Evolutionary conservation across 352 stramenopile species (phyloP), one percentile per base, ranked within the genome.

Genomic region (Phytophthora citricola): DNA sequence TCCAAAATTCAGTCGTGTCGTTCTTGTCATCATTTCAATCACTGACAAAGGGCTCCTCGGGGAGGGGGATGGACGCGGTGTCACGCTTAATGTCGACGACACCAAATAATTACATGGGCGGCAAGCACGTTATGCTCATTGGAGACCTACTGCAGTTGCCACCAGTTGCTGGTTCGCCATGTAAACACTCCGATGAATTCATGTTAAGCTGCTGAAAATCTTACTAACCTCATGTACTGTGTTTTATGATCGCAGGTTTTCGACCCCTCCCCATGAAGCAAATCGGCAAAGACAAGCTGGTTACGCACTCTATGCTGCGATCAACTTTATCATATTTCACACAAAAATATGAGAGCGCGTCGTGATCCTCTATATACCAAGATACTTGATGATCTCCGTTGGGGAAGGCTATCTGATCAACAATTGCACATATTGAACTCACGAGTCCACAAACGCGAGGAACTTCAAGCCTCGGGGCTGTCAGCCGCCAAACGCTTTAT

Each of bases 61-160:
- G 9, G 47, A 49, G 0, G 9, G 47, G 53, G 0, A 68, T 38
- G 0, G 73, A 74, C 5, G 39, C 5, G 26, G 39, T 60, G 0
- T 68, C 38, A 1, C 45, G 43, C 1, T 29, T 7, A 5, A 66
- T 75, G 38, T 52, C 61, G 7, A 15, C 7, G 14, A 17, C 2
- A 9, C 31, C 22, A 0, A 1, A 24, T 0, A 34, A 66, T 9
- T 40, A 60, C 20, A 76, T 81, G 69, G 73, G 69, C 3, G 65
- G 66, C 0, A 75, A 58, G 12, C 73, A 78, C 29, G 20, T 71
- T 0, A 5, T 76, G 2, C 9, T 81, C 0, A 31, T 43, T 32
- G 65, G 63, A 6, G 69, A 81, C 31, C 75, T 59, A 17, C 14
- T 70, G 0, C 72, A 80, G 11, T 26, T 80, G 1, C 68, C 56